Evolutionary conservation across 1,139 yeast species (phyloP), one percentile per base, ranked within the genome.

Genomic region (Barnettozyma hawaiiensis): DNA sequence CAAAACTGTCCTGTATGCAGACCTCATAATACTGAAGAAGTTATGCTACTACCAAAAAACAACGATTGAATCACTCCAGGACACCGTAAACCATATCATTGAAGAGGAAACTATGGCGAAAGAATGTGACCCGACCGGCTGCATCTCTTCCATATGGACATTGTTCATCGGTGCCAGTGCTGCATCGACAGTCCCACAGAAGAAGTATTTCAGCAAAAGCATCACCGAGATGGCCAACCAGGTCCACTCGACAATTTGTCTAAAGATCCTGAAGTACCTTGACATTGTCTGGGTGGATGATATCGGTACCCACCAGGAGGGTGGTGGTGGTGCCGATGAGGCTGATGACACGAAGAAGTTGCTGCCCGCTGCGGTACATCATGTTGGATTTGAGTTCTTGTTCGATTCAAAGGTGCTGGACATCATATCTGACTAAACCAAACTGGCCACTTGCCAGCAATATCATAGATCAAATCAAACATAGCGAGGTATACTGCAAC

Each of bases 321-420:
- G n/a, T n/a, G n/a, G n/a, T n/a, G n/a, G n/a, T n/a, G n/a, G n/a
- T n/a, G n/a, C n/a, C n/a, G n/a, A n/a, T n/a, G n/a, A 28, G 12
- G 19, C 11, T n/a, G 39, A 41, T 18, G 35, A 35, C 10, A 20
- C 11, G 11, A 22, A 34, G 18, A n/a, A n/a, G n/a, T n/a, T n/a
- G n/a, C 10, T 22, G 9, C 12, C 15, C 11, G 15, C 15, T 5
- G 29, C 37, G 7, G 19, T 10, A 2, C 27, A 38, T 2, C 40
- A 36, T 7, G 51, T 47, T 16, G 55, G 53, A 7, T 43, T 55
- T 39, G 55, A 53, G 21, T 53, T 50, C 36, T 38, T 55, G 21
- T 55, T 55, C 35, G 57, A 54, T 37, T 48, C 56, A 1, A 48
- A 50, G 10, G 53, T 52, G 27, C 40, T 55, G 35, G 57, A 54